These are phyloP conservation scores for Xylariaceae sp. DNA, from an alignment of 2,329 filamentous ascomycete genomes.

Conservation along the genomic window DNA sequence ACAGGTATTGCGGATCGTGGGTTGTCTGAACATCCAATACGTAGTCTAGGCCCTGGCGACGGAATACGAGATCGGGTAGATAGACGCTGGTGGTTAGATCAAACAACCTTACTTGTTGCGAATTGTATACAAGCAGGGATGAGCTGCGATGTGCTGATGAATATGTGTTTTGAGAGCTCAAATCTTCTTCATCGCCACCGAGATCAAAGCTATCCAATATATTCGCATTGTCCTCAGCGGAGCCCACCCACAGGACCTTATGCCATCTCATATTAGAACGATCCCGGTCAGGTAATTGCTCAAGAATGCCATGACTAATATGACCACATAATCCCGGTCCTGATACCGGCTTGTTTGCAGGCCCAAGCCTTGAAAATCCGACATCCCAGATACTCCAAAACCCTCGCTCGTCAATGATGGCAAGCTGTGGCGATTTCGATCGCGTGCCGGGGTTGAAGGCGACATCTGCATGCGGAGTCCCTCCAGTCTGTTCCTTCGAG, in stretches of 20 bases:
- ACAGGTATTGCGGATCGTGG: conserved; percentile 31
- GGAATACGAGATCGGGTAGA: conserved; percentile 28
- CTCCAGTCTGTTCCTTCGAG: conserved; percentile 49
- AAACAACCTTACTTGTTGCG: conserved; percentile 29
- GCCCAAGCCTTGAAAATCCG: conserved; percentile 34
- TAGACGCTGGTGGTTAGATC: conserved; percentile 27
- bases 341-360: conserved; percentile 35
- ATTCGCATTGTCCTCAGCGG: conserved; percentile 22
- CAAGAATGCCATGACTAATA: conserved; percentile 39
- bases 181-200: conserved; percentile 29
- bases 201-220: conserved; percentile 38
- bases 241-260: conserved; percentile 42
- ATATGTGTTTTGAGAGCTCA: conserved; percentile 24
- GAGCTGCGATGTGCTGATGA: conserved; percentile 51
- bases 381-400: conserved; percentile 67
- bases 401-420: conserved; percentile 60
- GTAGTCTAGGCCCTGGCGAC: conserved; percentile 22
- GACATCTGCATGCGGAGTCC: conserved; percentile 56
- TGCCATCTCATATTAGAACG: conserved; percentile 37
- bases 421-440: conserved; percentile 56
- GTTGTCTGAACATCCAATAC: conserved; percentile 30
- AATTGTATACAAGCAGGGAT: conserved; percentile 43
- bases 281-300: conserved; percentile 32
- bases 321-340: conserved; percentile 41
- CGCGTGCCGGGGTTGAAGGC: conserved; percentile 55